Evolutionary conservation across 208 protist species (phyloP), one percentile per base, ranked within the genome.

Genomic region (Acanthamoeba lugdunensis): DNA sequence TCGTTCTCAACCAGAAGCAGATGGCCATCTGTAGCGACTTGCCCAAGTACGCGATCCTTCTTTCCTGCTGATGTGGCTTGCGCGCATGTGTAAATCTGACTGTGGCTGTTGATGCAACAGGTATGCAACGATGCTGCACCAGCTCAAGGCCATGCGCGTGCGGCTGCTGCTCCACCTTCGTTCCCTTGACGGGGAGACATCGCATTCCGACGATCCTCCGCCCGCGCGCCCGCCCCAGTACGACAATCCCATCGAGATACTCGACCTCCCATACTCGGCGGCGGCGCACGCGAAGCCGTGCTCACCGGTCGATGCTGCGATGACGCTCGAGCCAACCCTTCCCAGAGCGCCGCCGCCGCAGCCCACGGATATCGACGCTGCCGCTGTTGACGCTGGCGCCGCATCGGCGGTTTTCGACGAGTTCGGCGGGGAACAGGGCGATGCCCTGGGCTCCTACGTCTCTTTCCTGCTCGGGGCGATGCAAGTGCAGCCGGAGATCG

Each of bases 61-160:
- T 14, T 18, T 14, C 18, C 14, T 21, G 52, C 52, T 58, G 52
- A 14, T 7, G 5, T 77, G 23, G 16, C 61, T 18, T 67, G 23
- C 61, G 61, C 25, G 23, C 11, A 25, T 8, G 25, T 28, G 25
- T 28, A 5, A 6, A 28, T 67, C 13, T 67, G 16, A 67, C 65
- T 73, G 11, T 73, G 9, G 56, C 56, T 16, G 21, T 63, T 25
- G 18, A 63, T 5, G 56, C 56, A 48, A 48, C 9, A 77, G 69
- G 30, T 77, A 48, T 28, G 14, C 21, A 45, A 28, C 13, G 13
- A 77, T 77, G 69, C 25, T 77, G 6, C n/a, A 45, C 14, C 30
- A 77, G 69, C 13, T 77, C 30, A 77, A 77, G 69, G 69, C 16
- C n/a, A 77, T 77, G 69, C 69, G 69, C 30, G n/a, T 45, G 69